Conservation (phyloP, 306 rosid species). For the Cyamopsis tetragonoloba region DNA sequence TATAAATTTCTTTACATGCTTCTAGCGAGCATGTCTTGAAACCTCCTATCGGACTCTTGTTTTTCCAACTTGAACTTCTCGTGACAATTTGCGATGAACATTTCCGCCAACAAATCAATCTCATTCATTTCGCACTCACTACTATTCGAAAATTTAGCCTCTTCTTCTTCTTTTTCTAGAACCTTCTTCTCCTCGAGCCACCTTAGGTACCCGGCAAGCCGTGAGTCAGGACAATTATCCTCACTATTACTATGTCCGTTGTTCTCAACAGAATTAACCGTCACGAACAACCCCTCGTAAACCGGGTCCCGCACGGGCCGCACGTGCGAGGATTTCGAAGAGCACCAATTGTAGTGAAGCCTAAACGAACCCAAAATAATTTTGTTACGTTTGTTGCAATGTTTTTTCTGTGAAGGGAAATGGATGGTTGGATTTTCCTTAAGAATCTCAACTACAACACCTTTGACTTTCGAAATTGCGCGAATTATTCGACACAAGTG, state of each 20-base stretch:
- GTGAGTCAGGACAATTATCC: constrained; percentile 29
- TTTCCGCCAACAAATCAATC: constrained; percentile 72
- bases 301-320: constrained; percentile 59
- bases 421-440: constrained; percentile 35
- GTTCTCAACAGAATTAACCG: background rate
- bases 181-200: constrained; percentile 84
- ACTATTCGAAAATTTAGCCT: background rate
- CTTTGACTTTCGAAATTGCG: constrained; percentile 54
- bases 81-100: constrained; percentile 84
- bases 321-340: constrained; percentile 72
- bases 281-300: constrained; percentile 33
- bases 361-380: constrained; percentile 78
- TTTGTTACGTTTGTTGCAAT: constrained; percentile 37
- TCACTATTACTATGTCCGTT: constrained; percentile 20
- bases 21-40: constrained; percentile 86
- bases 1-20: constrained; percentile 37
- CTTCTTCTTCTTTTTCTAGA: background rate
- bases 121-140: constrained; percentile 43
- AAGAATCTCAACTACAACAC: constrained; percentile 37
- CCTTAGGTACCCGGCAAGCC: constrained; percentile 69
- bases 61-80: constrained; percentile 90
- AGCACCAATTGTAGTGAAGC: constrained; percentile 90
- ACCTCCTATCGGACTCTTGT: constrained; percentile 82
- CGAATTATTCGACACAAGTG: constrained; percentile 59
- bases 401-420: constrained; percentile 23